Conservation (phyloP, 768 basidiomycete genomes). For the Pluteus cervinus region DNA sequence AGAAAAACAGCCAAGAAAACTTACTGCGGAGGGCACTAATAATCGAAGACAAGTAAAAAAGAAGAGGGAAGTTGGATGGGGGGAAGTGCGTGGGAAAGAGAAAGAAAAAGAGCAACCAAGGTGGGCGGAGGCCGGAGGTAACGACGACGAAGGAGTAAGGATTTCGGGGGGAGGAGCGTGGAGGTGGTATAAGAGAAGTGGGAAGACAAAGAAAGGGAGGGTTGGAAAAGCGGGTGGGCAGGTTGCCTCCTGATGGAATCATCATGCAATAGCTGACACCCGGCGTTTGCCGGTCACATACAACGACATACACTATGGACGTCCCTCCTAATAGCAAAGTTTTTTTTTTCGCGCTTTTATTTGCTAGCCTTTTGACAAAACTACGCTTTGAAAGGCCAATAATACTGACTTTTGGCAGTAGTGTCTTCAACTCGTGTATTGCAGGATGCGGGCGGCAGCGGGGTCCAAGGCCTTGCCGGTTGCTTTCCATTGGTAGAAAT, state of each 20-base stretch:
- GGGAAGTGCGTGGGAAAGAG: slow-evolving; percentile 5
- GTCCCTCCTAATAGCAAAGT: no score
- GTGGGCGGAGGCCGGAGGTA: slow-evolving; percentile 1
- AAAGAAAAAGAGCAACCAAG: slow-evolving; percentile 1
- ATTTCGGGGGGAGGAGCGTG: not conserved
- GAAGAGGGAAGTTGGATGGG: slow-evolving; percentile 2
- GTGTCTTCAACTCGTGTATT: no score
- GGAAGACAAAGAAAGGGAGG: slow-evolving; percentile 12
- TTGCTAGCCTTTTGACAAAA: no score
- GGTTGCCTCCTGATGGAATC: slow-evolving; percentile 18
- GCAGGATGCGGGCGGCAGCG: no score
- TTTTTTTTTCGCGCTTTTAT: no score
- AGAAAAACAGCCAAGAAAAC: slow-evolving; percentile 7
- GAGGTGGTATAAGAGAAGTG: slow-evolving; percentile 17
- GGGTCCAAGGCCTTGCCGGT: no score
- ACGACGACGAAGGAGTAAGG: slow-evolving; percentile 6
- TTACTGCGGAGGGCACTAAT: no score
- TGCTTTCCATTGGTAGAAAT: no score
- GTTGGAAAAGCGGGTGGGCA: slow-evolving; percentile 10
- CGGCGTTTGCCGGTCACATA: slow-evolving; percentile 13
- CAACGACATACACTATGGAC: no score
- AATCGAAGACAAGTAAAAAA: slow-evolving; percentile 5
- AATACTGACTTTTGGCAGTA: no score
- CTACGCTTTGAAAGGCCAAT: no score
- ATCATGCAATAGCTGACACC: slow-evolving; percentile 3